These are phyloP conservation scores for Colletotrichum falcatum DNA, from an alignment of 2,329 filamentous ascomycete species.

Conservation along the genomic window DNA sequence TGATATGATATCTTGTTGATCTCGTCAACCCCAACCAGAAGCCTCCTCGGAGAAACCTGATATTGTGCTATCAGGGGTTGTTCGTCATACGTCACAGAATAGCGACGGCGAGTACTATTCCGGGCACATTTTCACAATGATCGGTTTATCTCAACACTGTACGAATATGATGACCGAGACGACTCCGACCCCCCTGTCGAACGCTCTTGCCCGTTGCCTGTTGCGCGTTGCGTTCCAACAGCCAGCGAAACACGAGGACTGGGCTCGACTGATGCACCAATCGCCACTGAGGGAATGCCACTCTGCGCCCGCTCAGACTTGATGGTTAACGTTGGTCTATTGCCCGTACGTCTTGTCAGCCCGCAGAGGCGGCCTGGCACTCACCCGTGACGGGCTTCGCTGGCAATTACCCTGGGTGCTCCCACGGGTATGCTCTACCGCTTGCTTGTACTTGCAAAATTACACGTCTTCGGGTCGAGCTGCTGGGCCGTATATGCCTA, in stretches of 20 bases:
- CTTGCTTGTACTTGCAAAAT: background rate
- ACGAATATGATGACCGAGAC: conserved; percentile 13
- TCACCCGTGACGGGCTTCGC: background rate
- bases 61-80: conserved; percentile 9
- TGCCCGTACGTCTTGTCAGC: background rate
- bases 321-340: background rate
- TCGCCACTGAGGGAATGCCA: conserved; percentile 1
- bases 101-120: conserved; percentile 1
- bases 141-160: conserved; percentile 8
- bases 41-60: background rate
- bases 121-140: conserved; percentile 17
- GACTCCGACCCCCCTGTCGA: background rate
- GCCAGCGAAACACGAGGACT: conserved; percentile 11
- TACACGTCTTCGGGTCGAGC: background rate
- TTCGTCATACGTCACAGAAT: conserved; percentile 23
- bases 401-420: background rate
- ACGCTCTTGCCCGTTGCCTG: conserved; percentile 9
- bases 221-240: conserved; percentile 15
- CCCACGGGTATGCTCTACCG: background rate
- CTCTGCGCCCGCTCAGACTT: background rate
- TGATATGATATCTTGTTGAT: conserved; percentile 2
- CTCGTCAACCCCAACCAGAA: background rate
- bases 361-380: background rate
- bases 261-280: conserved; percentile 11
- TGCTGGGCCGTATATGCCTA: background rate